phyloP scores from a whole-genome alignment of 1,284 basidiomycete species.

The Heterobasidion occidentale region DNA sequence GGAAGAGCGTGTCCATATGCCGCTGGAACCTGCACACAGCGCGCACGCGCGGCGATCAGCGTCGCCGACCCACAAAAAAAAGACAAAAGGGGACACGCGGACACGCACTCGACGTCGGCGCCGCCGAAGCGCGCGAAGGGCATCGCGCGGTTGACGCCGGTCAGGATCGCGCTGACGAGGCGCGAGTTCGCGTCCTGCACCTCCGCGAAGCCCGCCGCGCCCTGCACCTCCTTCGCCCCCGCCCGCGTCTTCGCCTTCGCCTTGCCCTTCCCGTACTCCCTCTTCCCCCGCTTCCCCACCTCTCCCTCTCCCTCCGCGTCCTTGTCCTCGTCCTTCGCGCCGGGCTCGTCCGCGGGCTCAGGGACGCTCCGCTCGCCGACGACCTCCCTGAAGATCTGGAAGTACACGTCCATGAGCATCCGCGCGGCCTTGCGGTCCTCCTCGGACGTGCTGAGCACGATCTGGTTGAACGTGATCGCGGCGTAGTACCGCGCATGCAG shows the following conservation, averaged over 20 bases:
- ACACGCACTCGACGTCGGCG: constrained; percentile 40
- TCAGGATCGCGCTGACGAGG: constrained; percentile 86
- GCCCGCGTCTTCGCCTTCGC: constrained; percentile 23
- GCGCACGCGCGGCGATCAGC: constrained; percentile 3
- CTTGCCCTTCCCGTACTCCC: constrained; percentile 21
- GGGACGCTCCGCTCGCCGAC: constrained; percentile 49
- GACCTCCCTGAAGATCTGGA: constrained; percentile 90
- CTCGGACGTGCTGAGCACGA: constrained; percentile 63
- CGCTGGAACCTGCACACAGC: constrained; percentile 55
- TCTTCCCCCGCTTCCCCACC: constrained; percentile 20
- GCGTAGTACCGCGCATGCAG: constrained; percentile 20
- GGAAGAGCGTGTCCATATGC: constrained; percentile 92
- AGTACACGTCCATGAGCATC: constrained; percentile 86
- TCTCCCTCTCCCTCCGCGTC: background rate
- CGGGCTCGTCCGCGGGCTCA: constrained; percentile 16
- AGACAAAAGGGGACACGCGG: background rate
- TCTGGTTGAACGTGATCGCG: constrained; percentile 78
- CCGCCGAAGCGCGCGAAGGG: constrained; percentile 81
- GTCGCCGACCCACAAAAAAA: background rate
- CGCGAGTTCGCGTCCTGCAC: constrained; percentile 80
- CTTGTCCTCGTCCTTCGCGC: constrained; percentile 22
- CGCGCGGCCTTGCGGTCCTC: constrained; percentile 75
- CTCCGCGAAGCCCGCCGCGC: constrained; percentile 59
- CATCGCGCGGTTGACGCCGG: constrained; percentile 92
- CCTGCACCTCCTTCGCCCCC: constrained; percentile 36